Base-by-base conservation (phyloP, 208 protist genomes). In the Leishmania guyanensis region DNA sequence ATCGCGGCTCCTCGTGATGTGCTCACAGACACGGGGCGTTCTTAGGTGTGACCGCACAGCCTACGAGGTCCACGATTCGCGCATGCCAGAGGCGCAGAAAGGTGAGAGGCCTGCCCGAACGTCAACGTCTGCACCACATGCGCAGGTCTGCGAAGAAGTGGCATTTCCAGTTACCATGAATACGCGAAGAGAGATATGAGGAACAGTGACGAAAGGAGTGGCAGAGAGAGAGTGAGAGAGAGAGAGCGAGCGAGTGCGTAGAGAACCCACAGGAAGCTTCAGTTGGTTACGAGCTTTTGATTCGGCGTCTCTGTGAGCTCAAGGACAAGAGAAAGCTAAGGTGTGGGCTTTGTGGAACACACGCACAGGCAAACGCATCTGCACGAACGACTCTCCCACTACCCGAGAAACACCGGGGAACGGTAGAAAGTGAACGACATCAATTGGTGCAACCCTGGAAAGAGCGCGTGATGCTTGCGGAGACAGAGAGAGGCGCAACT, bases 261-360 rank as follows among this genome's bases (percentile, higher is more conserved):
- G 43, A 78, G 69, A 33, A 33, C 39, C 17, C 22, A 75, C 46
- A 50, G 64, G 43, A 80, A n/a, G 46, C 9, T 48, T 73, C 69
- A 2, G 36, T 20, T 73, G 20, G 12, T 22, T 1, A 20, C 39
- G 46, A 33, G 69, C 20, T 43, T 22, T 71, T 53, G 43, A 73
- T 51, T 73, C 46, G 48, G 46, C 17, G 14, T 17, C n/a, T 54
- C 26, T 73, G 46, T 73, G 46, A 56, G 16, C 16, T 14, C 36
- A 46, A 39, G 9, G 6, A 26, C n/a, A 46, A 65, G 12, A 64
- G 12, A 64, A 62, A 54, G 73, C 43, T 26, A 48, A 12, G 73
- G 53, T 20, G 73, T 73, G 39, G 43, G 46, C 39, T 22, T 10
- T n/a, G 43, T 51, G n/a, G 8, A 53, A 2, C 46, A 51, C 69